Conservation (phyloP, 768 basidiomycete genomes). For the Coprinopsis strossmayeri region DNA sequence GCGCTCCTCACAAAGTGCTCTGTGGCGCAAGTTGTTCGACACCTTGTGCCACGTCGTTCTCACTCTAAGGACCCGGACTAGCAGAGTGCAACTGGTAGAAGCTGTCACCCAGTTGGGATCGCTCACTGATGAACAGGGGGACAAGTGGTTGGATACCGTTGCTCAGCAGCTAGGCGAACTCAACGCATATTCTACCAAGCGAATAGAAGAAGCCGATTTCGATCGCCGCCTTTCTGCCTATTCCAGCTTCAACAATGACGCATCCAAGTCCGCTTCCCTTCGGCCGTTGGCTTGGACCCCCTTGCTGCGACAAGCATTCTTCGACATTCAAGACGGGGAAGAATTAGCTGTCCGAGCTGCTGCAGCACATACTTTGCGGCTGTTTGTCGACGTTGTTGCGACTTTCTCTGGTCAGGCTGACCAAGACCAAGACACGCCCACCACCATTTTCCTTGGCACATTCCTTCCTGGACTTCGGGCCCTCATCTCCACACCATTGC, state of each 20-base stretch:
- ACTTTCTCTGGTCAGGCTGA: not conserved
- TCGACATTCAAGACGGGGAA: slow-evolving; percentile 82
- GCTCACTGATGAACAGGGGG: slow-evolving; percentile 18
- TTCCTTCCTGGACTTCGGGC: slow-evolving; percentile 61
- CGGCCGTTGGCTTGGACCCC: slow-evolving; percentile 69
- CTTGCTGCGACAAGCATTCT: slow-evolving; percentile 73
- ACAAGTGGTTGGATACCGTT: slow-evolving; percentile 39
- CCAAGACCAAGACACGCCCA: slow-evolving; percentile 28
- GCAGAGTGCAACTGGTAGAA: slow-evolving; percentile 61
- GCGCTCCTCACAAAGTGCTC: slow-evolving; percentile 31
- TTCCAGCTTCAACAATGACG: slow-evolving; percentile 60
- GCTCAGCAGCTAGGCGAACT: slow-evolving; percentile 32
- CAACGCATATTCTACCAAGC: slow-evolving; percentile 79
- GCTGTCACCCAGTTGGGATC: slow-evolving; percentile 49
- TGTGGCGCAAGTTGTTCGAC: slow-evolving; percentile 50
- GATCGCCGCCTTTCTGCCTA: slow-evolving; percentile 78
- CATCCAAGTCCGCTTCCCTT: slow-evolving; percentile 35
- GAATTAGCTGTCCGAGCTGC: slow-evolving; percentile 84
- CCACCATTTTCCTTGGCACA: slow-evolving; percentile 51
- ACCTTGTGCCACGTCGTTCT: slow-evolving; percentile 77
- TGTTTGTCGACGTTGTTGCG: slow-evolving; percentile 65
- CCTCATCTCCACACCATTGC: slow-evolving; percentile 4
- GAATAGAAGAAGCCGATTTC: slow-evolving; percentile 91
- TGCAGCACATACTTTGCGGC: slow-evolving; percentile 67
- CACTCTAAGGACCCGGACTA: slow-evolving; percentile 60